Evolutionary conservation across 179 eudicot genomes (phyloP).

Genomic region (Vitellaria paradoxa): DNA sequence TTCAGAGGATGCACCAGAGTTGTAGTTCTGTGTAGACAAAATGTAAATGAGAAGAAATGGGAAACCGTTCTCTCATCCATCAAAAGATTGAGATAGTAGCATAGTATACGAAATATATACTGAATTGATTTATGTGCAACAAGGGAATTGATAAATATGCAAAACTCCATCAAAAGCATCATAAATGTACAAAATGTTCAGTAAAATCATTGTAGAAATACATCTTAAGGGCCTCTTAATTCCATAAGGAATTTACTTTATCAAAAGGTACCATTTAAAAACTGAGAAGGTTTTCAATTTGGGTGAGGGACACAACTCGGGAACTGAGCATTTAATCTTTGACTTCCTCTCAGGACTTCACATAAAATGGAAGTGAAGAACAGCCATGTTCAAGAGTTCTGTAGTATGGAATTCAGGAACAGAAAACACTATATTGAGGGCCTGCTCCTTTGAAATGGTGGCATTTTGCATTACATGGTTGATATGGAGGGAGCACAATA

Average conservation of each 20-base stretch:
- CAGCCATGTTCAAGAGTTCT: neutral
- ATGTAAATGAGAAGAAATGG: neutral
- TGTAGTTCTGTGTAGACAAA: neutral
- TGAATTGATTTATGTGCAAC: neutral
- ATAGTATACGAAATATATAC: neutral
- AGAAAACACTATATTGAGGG: neutral
- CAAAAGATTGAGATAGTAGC: neutral
- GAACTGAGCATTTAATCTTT: too few species aligned
- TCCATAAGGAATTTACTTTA: neutral
- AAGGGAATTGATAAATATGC: neutral
- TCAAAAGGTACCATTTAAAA: neutral
- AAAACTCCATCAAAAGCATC: neutral
- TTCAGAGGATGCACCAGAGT: constrained; percentile 1
- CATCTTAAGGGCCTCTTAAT: too few species aligned
- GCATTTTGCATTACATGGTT: neutral
- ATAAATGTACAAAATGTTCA: neutral
- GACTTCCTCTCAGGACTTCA: neutral
- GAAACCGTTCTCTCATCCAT: neutral
- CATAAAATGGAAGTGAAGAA: neutral
- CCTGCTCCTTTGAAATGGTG: constrained; percentile 2
- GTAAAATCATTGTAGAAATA: neutral
- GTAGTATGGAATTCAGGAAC: neutral
- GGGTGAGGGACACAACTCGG: neutral
- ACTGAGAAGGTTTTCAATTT: too few species aligned
- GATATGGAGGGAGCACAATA: too few species aligned